These are phyloP conservation scores for Nakazawaea wyomingensis DNA, from an alignment of 805 yeast genomes.

Conservation along the genomic window DNA sequence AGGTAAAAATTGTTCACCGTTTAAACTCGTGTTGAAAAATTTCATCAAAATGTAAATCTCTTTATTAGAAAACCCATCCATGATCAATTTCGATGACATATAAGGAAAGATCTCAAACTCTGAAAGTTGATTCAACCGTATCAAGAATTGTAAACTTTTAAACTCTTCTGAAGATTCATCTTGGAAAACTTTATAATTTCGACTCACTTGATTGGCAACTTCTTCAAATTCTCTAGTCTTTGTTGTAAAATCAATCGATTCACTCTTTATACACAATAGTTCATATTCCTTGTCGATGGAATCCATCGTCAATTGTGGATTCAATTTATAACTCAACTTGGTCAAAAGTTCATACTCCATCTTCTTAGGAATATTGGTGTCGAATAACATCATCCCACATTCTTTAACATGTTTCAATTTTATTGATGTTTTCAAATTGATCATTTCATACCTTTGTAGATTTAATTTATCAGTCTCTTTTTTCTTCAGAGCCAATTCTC, in stretches of 20 bases:
- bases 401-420: slow-evolving; percentile 24
- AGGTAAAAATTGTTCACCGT: not conserved
- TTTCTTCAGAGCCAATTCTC: slow-evolving; percentile 29
- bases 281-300: not conserved
- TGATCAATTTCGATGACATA: slow-evolving; percentile 4
- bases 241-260: slow-evolving; percentile 2
- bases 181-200: slow-evolving; percentile 4
- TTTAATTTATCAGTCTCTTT: slow-evolving; percentile 23
- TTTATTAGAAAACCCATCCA: not conserved
- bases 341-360: slow-evolving; percentile 16
- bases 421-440: slow-evolving; percentile 21
- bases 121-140: slow-evolving; percentile 4
- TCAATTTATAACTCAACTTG: not conserved
- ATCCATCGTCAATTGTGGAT: slow-evolving; percentile 14
- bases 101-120: slow-evolving; percentile 7
- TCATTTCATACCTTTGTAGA: slow-evolving; percentile 27
- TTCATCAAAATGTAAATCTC: slow-evolving; percentile 6
- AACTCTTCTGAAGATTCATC: slow-evolving; percentile 6
- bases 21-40: slow-evolving; percentile 1
- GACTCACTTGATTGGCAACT: not conserved
- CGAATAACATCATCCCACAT: slow-evolving; percentile 29
- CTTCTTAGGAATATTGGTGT: slow-evolving; percentile 20
- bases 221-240: slow-evolving; percentile 6
- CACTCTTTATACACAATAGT: not conserved
- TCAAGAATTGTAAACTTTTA: not conserved